Evolutionary conservation across 2,329 filamentous ascomycete species (phyloP).

Genomic region (Chalaropsis ovoidea): DNA sequence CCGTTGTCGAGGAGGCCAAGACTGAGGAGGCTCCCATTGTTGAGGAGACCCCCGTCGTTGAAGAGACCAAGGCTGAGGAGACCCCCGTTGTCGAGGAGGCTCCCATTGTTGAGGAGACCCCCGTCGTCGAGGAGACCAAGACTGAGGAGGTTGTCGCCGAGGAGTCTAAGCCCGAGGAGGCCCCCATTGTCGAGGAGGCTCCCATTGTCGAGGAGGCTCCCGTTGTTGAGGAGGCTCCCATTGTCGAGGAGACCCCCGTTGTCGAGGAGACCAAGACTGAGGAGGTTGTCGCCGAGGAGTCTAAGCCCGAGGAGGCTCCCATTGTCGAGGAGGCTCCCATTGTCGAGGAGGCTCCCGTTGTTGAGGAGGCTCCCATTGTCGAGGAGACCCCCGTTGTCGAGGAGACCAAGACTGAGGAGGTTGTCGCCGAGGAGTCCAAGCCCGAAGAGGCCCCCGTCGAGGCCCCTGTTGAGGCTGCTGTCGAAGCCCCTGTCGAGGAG

Average conservation of each 20-base stretch:
- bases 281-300: constrained; percentile 51
- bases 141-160: constrained; percentile 14
- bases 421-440: constrained; percentile 60
- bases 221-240: constrained; percentile 56
- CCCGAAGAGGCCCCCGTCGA: constrained; percentile 63
- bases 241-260: constrained; percentile 60
- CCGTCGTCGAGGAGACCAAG: background rate
- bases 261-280: constrained; percentile 74
- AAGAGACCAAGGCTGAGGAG: no score
- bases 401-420: constrained; percentile 67
- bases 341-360: background rate
- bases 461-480: constrained; percentile 11
- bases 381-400: constrained; percentile 33
- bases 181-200: constrained; percentile 52
- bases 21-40: constrained; percentile 13
- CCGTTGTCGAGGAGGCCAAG: constrained; percentile 12
- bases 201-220: constrained; percentile 39
- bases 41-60: no score
- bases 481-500: constrained; percentile 19
- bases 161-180: constrained; percentile 19
- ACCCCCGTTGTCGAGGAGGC: no score
- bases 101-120: background rate
- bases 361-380: constrained; percentile 14
- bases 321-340: constrained; percentile 46
- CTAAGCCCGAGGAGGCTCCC: constrained; percentile 64